Evolutionary conservation across 768 basidiomycete genomes (phyloP).

Genomic region (Amylocystis lapponica): DNA sequence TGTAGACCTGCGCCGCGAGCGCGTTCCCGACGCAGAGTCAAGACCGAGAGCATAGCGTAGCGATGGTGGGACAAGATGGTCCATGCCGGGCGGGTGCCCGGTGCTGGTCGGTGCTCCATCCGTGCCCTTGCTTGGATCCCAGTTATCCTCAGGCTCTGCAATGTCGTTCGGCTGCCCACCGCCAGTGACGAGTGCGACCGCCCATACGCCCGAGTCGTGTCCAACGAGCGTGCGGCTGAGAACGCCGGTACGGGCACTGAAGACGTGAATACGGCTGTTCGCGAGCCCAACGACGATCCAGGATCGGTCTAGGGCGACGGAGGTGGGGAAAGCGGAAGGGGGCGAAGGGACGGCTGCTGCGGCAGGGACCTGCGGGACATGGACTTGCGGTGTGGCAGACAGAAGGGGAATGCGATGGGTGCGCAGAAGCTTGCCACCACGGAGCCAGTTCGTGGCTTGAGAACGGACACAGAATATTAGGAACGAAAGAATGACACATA

Average conservation of each 20-base stretch:
- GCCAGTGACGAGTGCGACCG: constrained; percentile 69
- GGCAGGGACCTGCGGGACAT: constrained; percentile 2
- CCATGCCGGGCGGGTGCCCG: constrained; percentile 7
- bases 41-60: constrained; percentile 49
- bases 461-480: background rate
- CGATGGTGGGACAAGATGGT: constrained; percentile 29
- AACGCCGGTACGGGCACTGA: constrained; percentile 72
- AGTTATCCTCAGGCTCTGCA: background rate
- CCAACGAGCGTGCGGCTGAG: constrained; percentile 74
- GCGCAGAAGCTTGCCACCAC: constrained; percentile 64
- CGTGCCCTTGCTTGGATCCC: background rate
- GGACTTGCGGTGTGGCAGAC: constrained; percentile 2
- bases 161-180: constrained; percentile 36
- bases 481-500: constrained; percentile 5
- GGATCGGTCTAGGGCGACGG: constrained; percentile 74
- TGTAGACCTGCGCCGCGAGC: constrained; percentile 1
- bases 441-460: constrained; percentile 75
- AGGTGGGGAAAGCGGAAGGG: constrained; percentile 75
- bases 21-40: constrained; percentile 18
- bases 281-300: constrained; percentile 89
- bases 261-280: constrained; percentile 80
- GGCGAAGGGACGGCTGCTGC: constrained; percentile 19
- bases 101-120: background rate
- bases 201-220: constrained; percentile 91
- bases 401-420: constrained; percentile 46